These are phyloP conservation scores for Globisporangium solare DNA, from an alignment of 352 stramenopile species.

Conservation along the genomic window DNA sequence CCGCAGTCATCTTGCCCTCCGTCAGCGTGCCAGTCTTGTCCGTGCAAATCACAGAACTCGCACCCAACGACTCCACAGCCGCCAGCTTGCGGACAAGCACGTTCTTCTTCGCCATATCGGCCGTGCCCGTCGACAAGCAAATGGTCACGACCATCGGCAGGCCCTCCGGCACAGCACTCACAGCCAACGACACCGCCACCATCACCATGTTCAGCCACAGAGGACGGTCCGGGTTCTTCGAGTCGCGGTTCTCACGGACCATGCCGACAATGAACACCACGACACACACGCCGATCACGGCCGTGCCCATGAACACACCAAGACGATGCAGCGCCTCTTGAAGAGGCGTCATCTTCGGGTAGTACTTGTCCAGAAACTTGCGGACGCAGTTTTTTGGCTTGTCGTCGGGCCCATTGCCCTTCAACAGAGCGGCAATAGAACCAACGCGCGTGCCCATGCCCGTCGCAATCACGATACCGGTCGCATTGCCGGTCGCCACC, in stretches of 20 bases:
- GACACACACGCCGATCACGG: constrained; percentile 73
- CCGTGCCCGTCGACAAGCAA: constrained; percentile 64
- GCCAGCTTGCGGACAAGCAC: constrained; percentile 87
- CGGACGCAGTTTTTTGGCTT: constrained; percentile 59
- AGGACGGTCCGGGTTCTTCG: constrained; percentile 66
- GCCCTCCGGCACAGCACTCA: constrained; percentile 77
- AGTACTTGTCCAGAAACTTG: constrained; percentile 55
- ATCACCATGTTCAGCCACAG: constrained; percentile 93
- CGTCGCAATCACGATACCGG: constrained; percentile 65
- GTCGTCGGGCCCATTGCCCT: constrained; percentile 33
- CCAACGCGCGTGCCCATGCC: constrained; percentile 71
- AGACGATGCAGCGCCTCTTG: constrained; percentile 93
- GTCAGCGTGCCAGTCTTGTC: constrained; percentile 96
- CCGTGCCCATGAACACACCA: constrained; percentile 87
- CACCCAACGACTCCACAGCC: constrained; percentile 79
- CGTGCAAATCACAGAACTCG: constrained; percentile 89
- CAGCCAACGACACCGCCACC: constrained; percentile 86
- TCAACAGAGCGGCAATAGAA: constrained; percentile 58
- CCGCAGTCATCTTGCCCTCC: constrained; percentile 77
- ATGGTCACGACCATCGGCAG: constrained; percentile 85
- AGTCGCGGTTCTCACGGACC: constrained; percentile 43
- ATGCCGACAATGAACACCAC: constrained; percentile 91
- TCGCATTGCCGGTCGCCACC: constrained; percentile 68
- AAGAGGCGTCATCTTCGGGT: constrained; percentile 83
- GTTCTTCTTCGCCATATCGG: constrained; percentile 76